Evolutionary conservation across 129 eudicot species (phyloP).

Genomic region (Apium graveolens): DNA sequence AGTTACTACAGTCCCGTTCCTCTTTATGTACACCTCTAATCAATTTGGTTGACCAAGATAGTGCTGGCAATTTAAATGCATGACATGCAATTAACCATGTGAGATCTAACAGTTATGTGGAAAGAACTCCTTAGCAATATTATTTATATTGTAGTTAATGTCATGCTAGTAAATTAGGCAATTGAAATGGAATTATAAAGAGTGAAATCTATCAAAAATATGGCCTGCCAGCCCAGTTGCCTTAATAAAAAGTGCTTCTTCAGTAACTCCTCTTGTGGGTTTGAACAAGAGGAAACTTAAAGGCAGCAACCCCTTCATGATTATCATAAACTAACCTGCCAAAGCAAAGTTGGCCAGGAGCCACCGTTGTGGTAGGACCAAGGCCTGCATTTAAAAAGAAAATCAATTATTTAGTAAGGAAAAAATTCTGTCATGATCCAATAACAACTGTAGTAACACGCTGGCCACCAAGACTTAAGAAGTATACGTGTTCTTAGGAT

Average conservation of each 20-base stretch:
- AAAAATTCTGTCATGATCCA: neutral
- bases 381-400: constrained; percentile 51
- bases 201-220: neutral
- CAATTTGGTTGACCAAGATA: too few relatives aligned
- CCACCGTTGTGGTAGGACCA: constrained; percentile 99
- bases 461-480: constrained; percentile 2
- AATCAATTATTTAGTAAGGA: neutral
- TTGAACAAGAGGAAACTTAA: too few relatives aligned
- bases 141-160: neutral
- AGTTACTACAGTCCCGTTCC: neutral
- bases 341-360: constrained; percentile 96
- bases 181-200: neutral
- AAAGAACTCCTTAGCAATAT: neutral
- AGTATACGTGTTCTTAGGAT: constrained; percentile 87
- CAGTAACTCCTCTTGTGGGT: too few relatives aligned
- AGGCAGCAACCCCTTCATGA: neutral
- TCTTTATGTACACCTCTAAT: neutral
- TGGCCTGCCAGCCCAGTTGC: neutral
- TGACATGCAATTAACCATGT: neutral
- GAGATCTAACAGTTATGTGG: neutral
- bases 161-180: neutral
- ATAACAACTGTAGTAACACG: neutral
- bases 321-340: constrained; percentile 66
- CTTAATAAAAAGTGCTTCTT: neutral
- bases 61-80: neutral